A percentile compares a stretch with the other conserved stretches of the same genome.
Conservation (phyloP, 148 eudicot genomes). For the Polygonum maritimum region DNA sequence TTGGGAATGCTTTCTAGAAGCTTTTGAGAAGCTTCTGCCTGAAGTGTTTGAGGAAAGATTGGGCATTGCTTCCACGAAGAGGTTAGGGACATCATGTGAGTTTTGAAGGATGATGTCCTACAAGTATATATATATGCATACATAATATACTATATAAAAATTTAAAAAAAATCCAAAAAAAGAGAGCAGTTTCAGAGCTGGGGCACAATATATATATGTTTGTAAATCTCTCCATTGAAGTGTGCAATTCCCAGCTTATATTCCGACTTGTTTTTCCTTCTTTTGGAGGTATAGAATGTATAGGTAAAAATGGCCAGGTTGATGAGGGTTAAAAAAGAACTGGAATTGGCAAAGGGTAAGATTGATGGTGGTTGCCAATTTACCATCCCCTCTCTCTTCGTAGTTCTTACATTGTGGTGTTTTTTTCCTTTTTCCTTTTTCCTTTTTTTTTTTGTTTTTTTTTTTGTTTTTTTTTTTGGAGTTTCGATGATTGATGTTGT, state of each 20-base stretch:
- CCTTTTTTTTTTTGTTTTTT: background rate
- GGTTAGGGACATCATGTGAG: conserved; percentile 65
- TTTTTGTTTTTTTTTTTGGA: background rate
- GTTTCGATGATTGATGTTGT: background rate
- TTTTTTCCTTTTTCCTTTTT: no score
- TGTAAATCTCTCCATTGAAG: background rate
- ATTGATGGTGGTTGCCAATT: conserved; percentile 5
- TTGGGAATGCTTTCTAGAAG: conserved; percentile 61
- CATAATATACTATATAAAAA: background rate
- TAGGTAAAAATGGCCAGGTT: background rate
- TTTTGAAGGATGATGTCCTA: conserved; percentile 24
- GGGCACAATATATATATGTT: background rate
- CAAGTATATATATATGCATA: background rate
- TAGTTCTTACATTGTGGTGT: background rate
- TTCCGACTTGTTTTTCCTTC: conserved; percentile 1
- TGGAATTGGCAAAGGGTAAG: background rate
- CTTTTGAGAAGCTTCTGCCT: conserved; percentile 51
- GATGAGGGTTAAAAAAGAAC: background rate
- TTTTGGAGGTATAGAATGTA: conserved; percentile 2
- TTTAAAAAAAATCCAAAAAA: background rate
- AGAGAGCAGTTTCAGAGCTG: background rate
- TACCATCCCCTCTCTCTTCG: conserved; percentile 2
- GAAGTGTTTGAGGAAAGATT: conserved; percentile 58
- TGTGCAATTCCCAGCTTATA: conserved; percentile 1
- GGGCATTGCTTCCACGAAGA: conserved; percentile 36